Base-by-base conservation (phyloP, 2,329 filamentous ascomycete species). In the Clarireedia paspali region DNA sequence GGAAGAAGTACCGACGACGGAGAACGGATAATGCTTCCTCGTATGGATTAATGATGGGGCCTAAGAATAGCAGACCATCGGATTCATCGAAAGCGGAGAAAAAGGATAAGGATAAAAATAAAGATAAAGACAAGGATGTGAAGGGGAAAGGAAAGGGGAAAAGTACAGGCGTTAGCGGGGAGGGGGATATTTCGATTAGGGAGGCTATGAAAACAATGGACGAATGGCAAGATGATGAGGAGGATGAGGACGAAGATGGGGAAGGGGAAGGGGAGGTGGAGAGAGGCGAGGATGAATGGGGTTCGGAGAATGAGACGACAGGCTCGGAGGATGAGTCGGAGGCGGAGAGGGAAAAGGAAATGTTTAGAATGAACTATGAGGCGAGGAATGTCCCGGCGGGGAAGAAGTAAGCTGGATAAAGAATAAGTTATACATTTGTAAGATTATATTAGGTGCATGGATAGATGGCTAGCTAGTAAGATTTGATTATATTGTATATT, bases 271-370 rank as follows among this genome's bases (percentile, higher is more conserved):
- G 24, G 12, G 46, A 42, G 5, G 52, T 48, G 38, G 39, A 48
- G 7, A 39, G 17, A 26, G 55, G 50, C 30, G 49, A 52, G 20
- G 49, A 48, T 38, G 38, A 50, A 36, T 44, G 38, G 15, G 53
- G 46, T n/a, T 55, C 53, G 15, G 53, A 55, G 23, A 45, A 44
- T 40, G 53, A 55, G 38, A 55, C 46, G 14, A 55, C 53, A 23
- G 46, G 14, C 4, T 55, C 53, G 6, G 53, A 55, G 17, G 53
- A 55, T 44, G 53, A 55, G 14, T 55, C 53, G 0, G 53, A 55
- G 23, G 53, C 53, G n/a, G 53, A 55, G 39, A 55, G 46, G 27
- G 53, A 55, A 55, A 55, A 50, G 39, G 47, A 50, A 17, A 55
- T 50, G 53, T 55, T 55, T 23, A 55, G 50, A 15, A 55, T 50